These are phyloP conservation scores for Gracilaria gracilis DNA, from an alignment of 23 red algal genomes.

Conservation along the genomic window DNA sequence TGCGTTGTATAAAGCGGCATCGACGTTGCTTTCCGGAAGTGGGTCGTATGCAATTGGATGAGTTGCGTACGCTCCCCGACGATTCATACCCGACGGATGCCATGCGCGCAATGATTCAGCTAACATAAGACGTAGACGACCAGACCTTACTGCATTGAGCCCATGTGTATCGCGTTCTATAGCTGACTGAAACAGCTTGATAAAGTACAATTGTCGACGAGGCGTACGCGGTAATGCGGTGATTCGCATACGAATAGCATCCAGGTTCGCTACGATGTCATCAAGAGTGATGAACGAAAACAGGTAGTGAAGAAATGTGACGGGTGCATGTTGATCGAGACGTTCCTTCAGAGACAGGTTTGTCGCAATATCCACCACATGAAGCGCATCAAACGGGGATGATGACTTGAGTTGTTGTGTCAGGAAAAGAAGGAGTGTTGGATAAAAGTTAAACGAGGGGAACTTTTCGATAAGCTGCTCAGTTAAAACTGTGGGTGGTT, in stretches of 20 bases:
- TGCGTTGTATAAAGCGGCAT: conserved; percentile 48
- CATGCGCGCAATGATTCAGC: conserved; percentile 48
- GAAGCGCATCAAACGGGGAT: conserved; percentile 14
- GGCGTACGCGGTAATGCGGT: conserved; percentile 5
- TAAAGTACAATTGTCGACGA: conserved; percentile 28
- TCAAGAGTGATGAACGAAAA: conserved; percentile 34
- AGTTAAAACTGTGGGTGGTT: background rate
- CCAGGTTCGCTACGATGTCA: conserved; percentile 21
- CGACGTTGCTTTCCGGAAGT: conserved; percentile 22
- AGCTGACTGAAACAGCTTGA: conserved; percentile 20
- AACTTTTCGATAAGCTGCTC: conserved; percentile 2
- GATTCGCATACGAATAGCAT: conserved; percentile 10
- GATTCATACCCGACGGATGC: conserved; percentile 67
- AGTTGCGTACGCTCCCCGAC: conserved; percentile 8
- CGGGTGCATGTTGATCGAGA: conserved; percentile 17
- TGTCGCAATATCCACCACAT: conserved; percentile 22
- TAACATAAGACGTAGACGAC: conserved; percentile 36
- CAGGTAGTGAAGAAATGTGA: conserved; percentile 17
- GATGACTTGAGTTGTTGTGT: background rate
- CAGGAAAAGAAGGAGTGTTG: background rate
- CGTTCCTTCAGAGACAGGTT: background rate
- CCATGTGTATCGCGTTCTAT: conserved; percentile 48
- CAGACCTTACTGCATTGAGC: conserved; percentile 27
- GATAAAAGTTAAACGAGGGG: background rate
- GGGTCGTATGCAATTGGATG: conserved; percentile 16